A percentile compares a stretch with the other conserved stretches of the same genome.
These are phyloP conservation scores for Ceriops zippeliana DNA, from an alignment of 345 rosid species.

Conservation along the genomic window DNA sequence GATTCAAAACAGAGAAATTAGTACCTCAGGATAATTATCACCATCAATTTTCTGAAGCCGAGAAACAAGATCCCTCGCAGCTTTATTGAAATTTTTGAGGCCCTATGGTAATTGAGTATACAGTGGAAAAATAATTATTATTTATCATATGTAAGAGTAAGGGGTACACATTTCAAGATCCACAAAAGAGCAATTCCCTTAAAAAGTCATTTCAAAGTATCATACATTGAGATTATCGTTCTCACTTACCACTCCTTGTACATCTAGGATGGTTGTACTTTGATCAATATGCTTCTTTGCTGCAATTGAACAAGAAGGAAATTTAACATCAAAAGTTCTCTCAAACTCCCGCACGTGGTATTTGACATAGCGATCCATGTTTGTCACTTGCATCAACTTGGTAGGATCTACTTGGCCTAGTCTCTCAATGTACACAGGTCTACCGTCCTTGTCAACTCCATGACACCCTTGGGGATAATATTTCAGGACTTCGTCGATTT, in stretches of 20 bases:
- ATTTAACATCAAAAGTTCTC: conserved; percentile 67
- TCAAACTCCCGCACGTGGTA: conserved; percentile 95
- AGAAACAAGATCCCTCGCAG: conserved; percentile 84
- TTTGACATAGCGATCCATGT: conserved; percentile 81
- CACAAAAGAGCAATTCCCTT: not conserved
- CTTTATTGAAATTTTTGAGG: conserved; percentile 78
- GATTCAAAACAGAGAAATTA: conserved; percentile 6
- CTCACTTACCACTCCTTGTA: conserved; percentile 92
- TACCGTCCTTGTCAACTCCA: conserved; percentile 88
- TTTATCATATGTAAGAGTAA: not conserved
- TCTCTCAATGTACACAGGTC: conserved; percentile 87
- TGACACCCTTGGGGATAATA: conserved; percentile 93
- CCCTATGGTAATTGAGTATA: conserved; percentile 46
- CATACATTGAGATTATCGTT: not conserved
- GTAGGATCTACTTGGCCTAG: conserved; percentile 77
- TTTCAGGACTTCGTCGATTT: conserved; percentile 56
- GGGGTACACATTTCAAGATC: not conserved
- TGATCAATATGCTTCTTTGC: conserved; percentile 86
- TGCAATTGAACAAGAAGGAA: conserved; percentile 89
- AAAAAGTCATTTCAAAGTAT: not conserved
- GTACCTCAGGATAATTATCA: conserved; percentile 92
- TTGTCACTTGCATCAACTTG: conserved; percentile 92
- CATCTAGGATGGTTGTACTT: conserved; percentile 95
- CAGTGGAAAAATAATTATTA: not conserved
- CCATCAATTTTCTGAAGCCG: conserved; percentile 88